Conservation (phyloP, 768 basidiomycete species). For the Agaricus blazei region DNA sequence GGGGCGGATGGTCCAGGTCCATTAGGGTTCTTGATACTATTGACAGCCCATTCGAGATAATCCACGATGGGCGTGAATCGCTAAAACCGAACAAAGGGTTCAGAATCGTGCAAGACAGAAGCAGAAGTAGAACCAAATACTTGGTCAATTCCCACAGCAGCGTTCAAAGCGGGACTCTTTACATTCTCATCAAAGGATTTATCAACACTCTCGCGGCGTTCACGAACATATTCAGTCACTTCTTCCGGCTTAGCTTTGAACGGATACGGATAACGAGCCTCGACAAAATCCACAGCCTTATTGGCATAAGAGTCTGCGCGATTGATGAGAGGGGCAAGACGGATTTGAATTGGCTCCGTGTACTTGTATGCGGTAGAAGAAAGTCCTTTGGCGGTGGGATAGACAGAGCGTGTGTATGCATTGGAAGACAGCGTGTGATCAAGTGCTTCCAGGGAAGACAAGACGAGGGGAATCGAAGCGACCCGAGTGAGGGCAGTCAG, state of each 20-base stretch:
- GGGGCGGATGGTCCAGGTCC: slow-evolving; percentile 44
- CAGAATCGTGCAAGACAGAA: slow-evolving; percentile 9
- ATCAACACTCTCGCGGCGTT: slow-evolving; percentile 49
- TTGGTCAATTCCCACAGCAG: slow-evolving; percentile 68
- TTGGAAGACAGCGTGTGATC: slow-evolving; percentile 56
- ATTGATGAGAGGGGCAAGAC: slow-evolving; percentile 60
- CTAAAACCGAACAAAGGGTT: slow-evolving; percentile 26
- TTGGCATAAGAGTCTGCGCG: slow-evolving; percentile 65
- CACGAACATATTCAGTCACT: slow-evolving; percentile 53
- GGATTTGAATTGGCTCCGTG: slow-evolving; percentile 61
- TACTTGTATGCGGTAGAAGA: slow-evolving; percentile 55
- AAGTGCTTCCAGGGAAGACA: slow-evolving; percentile 55
- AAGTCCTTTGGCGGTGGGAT: slow-evolving; percentile 58
- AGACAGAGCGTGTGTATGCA: slow-evolving; percentile 57
- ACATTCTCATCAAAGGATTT: slow-evolving; percentile 56
- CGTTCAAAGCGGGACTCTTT: slow-evolving; percentile 54
- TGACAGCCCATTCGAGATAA: slow-evolving; percentile 57
- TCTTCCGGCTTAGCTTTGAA: slow-evolving; percentile 75
- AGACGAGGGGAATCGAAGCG: slow-evolving; percentile 69
- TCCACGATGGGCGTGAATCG: slow-evolving; percentile 72
- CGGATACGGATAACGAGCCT: slow-evolving; percentile 69
- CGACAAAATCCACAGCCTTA: slow-evolving; percentile 69
- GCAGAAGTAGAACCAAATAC: slow-evolving; percentile 28
- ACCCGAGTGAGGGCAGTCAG: slow-evolving; percentile 60
- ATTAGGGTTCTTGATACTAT: slow-evolving; percentile 35